A percentile compares a stretch with the other conserved stretches of the same genome.
These are phyloP conservation scores for Microcyclosporella mali DNA, from an alignment of 2,329 filamentous ascomycete species.

Conservation along the genomic window DNA sequence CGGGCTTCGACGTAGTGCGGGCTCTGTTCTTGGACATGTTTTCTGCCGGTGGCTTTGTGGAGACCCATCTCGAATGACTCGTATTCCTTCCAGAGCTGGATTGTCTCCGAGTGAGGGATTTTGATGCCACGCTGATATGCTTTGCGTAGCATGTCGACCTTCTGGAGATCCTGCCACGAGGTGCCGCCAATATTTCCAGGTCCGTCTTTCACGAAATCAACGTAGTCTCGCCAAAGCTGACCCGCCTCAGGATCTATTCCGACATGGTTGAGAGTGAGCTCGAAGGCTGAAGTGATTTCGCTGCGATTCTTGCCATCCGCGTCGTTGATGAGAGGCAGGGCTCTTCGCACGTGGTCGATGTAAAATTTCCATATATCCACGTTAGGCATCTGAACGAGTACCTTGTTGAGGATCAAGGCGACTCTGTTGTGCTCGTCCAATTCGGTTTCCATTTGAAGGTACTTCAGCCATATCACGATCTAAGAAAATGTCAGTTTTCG, in stretches of 20 bases:
- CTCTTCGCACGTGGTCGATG: conserved; percentile 86
- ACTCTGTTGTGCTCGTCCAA: conserved; percentile 74
- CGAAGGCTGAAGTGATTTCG: conserved; percentile 79
- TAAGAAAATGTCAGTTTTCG: conserved; percentile 34
- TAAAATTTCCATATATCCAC: conserved; percentile 89
- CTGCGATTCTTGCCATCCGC: conserved; percentile 67
- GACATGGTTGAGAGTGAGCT: conserved; percentile 83
- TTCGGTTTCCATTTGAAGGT: conserved; percentile 82
- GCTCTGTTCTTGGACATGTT: conserved; percentile 88
- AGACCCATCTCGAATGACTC: conserved; percentile 91
- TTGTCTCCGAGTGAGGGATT: conserved; percentile 76
- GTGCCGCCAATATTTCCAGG: conserved; percentile 73
- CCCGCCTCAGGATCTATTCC: conserved; percentile 89
- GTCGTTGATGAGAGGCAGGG: conserved; percentile 81
- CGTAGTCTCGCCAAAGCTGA: conserved; percentile 87
- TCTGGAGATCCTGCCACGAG: conserved; percentile 94
- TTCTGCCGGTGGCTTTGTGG: conserved; percentile 89
- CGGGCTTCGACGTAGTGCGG: conserved; percentile 94
- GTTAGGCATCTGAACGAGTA: conserved; percentile 71
- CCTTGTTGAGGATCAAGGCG: conserved; percentile 76
- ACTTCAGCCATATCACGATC: conserved; percentile 88
- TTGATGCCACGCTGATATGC: conserved; percentile 86
- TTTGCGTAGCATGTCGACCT: conserved; percentile 89
- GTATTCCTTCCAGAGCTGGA: conserved; percentile 92
- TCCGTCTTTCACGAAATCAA: conserved; percentile 83